These are phyloP conservation scores for Arabis alpina DNA, from an alignment of 345 rosid genomes.

Conservation along the genomic window DNA sequence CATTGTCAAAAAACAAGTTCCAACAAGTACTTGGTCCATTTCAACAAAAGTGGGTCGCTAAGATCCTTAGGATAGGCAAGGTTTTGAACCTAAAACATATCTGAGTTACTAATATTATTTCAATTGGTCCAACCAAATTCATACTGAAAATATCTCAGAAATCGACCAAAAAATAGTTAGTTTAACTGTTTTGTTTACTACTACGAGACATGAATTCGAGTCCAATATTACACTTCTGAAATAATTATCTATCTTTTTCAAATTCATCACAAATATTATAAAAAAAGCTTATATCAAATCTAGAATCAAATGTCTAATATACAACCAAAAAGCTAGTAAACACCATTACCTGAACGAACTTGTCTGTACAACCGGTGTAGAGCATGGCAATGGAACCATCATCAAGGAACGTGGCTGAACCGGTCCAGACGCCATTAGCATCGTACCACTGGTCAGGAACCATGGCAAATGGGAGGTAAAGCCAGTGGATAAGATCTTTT, in stretches of 20 bases:
- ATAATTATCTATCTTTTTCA: not conserved
- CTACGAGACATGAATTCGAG: too few species aligned
- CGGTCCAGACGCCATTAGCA: constrained; percentile 82
- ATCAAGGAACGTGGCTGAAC: constrained; percentile 86
- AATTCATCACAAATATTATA: not conserved
- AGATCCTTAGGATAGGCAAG: constrained; percentile 82
- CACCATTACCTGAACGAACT: constrained; percentile 52
- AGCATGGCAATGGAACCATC: constrained; percentile 79
- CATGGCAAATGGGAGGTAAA: constrained; percentile 88
- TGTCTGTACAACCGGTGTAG: constrained; percentile 81
- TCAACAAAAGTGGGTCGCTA: constrained; percentile 73
- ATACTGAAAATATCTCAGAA: not conserved
- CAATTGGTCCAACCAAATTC: not conserved
- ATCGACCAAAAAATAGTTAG: not conserved
- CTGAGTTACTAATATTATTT: not conserved
- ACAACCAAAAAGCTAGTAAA: not conserved
- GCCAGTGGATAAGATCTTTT: constrained; percentile 80
- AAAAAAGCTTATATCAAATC: not conserved
- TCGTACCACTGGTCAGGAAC: constrained; percentile 88
- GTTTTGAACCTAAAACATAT: constrained; percentile 60
- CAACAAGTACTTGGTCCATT: constrained; percentile 81
- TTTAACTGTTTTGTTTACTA: too few species aligned
- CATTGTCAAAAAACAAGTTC: too few species aligned
- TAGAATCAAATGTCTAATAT: not conserved
- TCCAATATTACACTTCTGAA: not conserved